Conservation (phyloP, 2,329 filamentous ascomycete species). For the Fusarium torulosum region DNA sequence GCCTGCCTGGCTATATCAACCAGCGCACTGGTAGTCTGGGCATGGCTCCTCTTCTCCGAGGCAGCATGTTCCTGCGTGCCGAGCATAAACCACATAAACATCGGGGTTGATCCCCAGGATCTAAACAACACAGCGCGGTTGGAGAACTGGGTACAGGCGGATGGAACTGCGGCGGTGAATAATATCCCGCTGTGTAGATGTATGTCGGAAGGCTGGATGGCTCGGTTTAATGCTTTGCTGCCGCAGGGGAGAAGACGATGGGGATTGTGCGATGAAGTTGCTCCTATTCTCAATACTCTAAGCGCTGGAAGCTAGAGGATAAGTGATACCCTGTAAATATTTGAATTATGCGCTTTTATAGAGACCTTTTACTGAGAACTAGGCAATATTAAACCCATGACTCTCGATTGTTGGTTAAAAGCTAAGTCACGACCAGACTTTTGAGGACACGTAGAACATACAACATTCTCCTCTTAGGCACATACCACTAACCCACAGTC, state of each 20-base stretch:
- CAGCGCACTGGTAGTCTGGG: slow-evolving; percentile 53
- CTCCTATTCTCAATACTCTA: slow-evolving; percentile 37
- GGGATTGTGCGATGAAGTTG: slow-evolving; percentile 40
- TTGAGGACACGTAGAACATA: no score
- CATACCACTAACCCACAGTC: no score
- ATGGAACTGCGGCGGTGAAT: slow-evolving; percentile 45
- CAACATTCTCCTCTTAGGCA: no score
- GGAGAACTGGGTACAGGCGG: slow-evolving; percentile 49
- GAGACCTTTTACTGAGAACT: background rate
- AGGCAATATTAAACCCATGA: no score
- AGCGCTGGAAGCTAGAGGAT: slow-evolving; percentile 16
- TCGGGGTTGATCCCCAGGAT: slow-evolving; percentile 36
- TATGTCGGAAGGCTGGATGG: slow-evolving; percentile 46
- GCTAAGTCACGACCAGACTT: no score
- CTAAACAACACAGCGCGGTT: slow-evolving; percentile 46
- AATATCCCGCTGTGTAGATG: slow-evolving; percentile 52
- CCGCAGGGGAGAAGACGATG: slow-evolving; percentile 38
- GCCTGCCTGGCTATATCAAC: slow-evolving; percentile 51
- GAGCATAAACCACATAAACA: slow-evolving; percentile 42
- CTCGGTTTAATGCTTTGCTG: slow-evolving; percentile 40
- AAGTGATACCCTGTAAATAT: slow-evolving; percentile 30
- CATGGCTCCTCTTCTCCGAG: slow-evolving; percentile 51
- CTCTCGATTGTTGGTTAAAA: no score
- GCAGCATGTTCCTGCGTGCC: slow-evolving; percentile 48
- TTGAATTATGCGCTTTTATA: background rate